Evolutionary conservation across 1,139 yeast genomes (phyloP), one percentile per base, ranked within the genome.

Genomic region (Komagataea norvegica): DNA sequence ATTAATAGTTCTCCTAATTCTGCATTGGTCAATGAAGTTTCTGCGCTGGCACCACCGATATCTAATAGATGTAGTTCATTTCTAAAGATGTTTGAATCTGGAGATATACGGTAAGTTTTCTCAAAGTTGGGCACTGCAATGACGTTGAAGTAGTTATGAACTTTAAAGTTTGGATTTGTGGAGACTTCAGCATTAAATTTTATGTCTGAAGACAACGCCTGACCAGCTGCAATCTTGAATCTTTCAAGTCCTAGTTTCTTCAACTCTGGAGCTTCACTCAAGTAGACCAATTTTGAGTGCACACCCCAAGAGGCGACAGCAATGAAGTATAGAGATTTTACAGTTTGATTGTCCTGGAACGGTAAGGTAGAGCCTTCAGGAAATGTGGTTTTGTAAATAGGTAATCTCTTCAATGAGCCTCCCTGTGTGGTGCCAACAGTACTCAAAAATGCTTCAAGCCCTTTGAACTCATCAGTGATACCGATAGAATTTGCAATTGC

Each of bases 231-330:
- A 37, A 75, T 61, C 43, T 70, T 66, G 58, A 88, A 88, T 41
- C 95, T 63, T 29, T 74, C 76, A 6, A 69, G 51, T 0, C 95
- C 96, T 44, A 70, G 66, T 37, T 68, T 66, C 27, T 88, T 65
- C 54, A 81, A 61, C 49, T 80, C 83, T 0, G 81, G 78, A 1
- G 79, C 69, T 48, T 86, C 93, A 40, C 84, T 78, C 54, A 74
- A 86, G 18, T 91, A 91, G 2, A 88, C 91, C 38, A 88, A 60
- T 4, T 89, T 73, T 1, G 96, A 89, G 59, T 88, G 96, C 47
- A 86, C 74, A 1, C 80, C 94, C 87, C 95, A 80, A 0, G 95
- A 84, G 0, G 78, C 66, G 3, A 87, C 94, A 3, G 84, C 86
- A 22, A 79, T 51, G 44, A 85, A 81, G 27, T 71, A 56, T 2